Conservation (phyloP, 2,329 filamentous ascomycete genomes). For the Colletotrichum musae region DNA sequence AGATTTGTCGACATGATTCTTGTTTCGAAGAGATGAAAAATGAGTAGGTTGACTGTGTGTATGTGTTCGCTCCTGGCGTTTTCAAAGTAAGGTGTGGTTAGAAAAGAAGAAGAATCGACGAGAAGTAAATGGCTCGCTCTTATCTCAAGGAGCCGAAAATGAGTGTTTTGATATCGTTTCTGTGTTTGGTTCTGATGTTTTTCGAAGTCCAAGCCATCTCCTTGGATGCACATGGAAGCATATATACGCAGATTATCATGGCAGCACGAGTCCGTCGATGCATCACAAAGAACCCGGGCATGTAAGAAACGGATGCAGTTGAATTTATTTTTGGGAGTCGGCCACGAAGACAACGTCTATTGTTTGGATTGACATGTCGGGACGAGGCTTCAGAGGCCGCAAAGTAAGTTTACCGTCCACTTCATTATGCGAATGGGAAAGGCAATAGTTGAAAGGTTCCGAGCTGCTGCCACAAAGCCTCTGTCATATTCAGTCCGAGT, state of each 20-base stretch:
- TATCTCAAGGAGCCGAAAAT: too few relatives aligned
- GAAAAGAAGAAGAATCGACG: too few relatives aligned
- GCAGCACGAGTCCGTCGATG: neutral
- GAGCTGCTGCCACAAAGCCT: neutral
- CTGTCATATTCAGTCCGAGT: neutral
- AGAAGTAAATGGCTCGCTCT: too few relatives aligned
- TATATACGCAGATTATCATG: conserved; percentile 1
- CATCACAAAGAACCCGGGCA: conserved; percentile 2
- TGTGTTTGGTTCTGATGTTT: neutral
- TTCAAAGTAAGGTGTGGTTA: neutral
- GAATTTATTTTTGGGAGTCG: conserved; percentile 2
- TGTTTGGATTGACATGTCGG: neutral
- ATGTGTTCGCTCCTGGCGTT: neutral
- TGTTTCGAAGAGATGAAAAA: neutral
- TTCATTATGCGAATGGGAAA: neutral
- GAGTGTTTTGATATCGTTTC: neutral
- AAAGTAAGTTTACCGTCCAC: neutral
- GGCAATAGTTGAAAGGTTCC: neutral
- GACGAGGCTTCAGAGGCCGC: neutral
- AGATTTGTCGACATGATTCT: neutral
- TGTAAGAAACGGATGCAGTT: neutral
- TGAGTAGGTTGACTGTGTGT: neutral
- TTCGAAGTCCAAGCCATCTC: neutral
- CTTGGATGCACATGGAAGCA: neutral
- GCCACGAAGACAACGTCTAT: neutral